Evolutionary conservation across 371 early-diverging fungal genomes (phyloP).

Genomic region (Rhizomucor pusillus): DNA sequence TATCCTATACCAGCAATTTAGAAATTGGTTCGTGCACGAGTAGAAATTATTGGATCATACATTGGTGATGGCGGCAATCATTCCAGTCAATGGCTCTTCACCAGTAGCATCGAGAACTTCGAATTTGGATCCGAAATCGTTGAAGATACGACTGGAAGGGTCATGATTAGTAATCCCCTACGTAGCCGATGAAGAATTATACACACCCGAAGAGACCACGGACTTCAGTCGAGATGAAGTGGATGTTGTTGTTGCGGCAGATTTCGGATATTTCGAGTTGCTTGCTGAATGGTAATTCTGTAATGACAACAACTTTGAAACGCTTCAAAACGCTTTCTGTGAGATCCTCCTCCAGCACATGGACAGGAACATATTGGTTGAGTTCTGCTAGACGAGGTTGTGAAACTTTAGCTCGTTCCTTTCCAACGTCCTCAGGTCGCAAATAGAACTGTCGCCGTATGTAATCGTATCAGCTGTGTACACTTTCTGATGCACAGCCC

Average conservation of each 20-base stretch:
- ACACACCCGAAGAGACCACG: slow-evolving; percentile 94
- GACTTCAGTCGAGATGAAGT: slow-evolving; percentile 92
- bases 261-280: slow-evolving; percentile 90
- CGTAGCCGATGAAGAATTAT: neutral
- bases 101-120: slow-evolving; percentile 92
- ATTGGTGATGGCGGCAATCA: slow-evolving; percentile 87
- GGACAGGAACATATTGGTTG: slow-evolving; percentile 97
- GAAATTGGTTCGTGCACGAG: neutral
- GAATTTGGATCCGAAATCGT: slow-evolving; percentile 96
- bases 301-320: slow-evolving; percentile 89
- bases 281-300: slow-evolving; percentile 73
- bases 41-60: slow-evolving; percentile 25
- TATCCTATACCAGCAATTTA: slow-evolving; percentile 46
- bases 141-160: slow-evolving; percentile 72
- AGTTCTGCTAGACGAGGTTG: slow-evolving; percentile 90
- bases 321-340: slow-evolving; percentile 65
- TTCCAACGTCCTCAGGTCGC: slow-evolving; percentile 85
- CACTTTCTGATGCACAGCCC: neutral
- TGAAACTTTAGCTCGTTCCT: slow-evolving; percentile 82
- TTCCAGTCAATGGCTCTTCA: slow-evolving; percentile 91
- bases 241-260: slow-evolving; percentile 81
- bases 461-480: no score
- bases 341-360: slow-evolving; percentile 77
- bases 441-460: slow-evolving; percentile 89
- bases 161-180: neutral